Conservation (phyloP, 305 asterid genomes). For the Withania somnifera region DNA sequence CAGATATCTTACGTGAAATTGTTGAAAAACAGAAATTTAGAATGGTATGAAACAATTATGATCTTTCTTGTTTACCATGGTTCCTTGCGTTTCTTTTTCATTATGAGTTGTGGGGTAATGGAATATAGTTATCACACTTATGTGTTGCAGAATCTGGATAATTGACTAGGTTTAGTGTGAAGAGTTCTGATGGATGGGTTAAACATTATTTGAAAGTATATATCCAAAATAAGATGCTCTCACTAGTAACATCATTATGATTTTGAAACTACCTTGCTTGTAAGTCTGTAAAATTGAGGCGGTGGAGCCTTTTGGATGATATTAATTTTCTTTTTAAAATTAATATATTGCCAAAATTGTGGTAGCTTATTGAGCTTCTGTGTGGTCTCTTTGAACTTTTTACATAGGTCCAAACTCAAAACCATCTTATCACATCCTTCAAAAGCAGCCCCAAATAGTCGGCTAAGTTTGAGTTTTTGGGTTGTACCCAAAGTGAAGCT, state of each 20-base stretch:
- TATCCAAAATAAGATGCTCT: background rate
- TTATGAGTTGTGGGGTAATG: background rate
- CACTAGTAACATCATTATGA: background rate
- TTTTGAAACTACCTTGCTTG: background rate
- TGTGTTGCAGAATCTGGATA: background rate
- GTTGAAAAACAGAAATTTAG: background rate
- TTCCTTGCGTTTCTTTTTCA: background rate
- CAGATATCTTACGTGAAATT: background rate
- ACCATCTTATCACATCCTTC: no score
- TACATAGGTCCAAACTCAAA: background rate
- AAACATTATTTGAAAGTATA: background rate
- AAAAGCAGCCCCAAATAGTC: no score
- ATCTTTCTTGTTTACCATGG: background rate
- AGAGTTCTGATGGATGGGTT: background rate
- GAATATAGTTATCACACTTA: background rate
- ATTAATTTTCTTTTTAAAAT: background rate
- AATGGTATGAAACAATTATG: background rate
- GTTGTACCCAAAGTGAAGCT: no score
- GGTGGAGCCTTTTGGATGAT: background rate
- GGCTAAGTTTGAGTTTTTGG: no score
- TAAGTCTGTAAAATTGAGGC: background rate
- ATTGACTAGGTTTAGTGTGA: background rate
- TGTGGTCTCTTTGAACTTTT: background rate
- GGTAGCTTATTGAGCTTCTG: background rate
- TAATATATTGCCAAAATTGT: background rate